Evolutionary conservation across 257 asterid species (phyloP), one percentile per base, ranked within the genome.

Genomic region (Lavandula angustifolia): DNA sequence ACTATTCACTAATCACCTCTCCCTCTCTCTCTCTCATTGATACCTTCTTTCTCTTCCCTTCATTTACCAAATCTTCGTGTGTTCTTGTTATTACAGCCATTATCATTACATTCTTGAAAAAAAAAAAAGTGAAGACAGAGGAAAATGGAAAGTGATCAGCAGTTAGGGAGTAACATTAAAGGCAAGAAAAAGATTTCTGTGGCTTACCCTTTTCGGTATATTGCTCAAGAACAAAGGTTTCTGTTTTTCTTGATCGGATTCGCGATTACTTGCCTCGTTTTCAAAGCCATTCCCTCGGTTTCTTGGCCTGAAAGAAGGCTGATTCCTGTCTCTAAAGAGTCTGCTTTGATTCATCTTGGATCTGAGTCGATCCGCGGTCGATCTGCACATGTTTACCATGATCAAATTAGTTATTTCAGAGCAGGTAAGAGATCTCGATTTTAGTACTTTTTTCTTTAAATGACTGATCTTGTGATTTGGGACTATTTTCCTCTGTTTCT

Each of bases 171-270:
- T 71, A 7, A 60, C 41, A 22, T 22, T 22, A 22, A 22, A 22
- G 27, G 27, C 27, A 22, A 22, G 27, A 66, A 56, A 33, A 62
- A 17, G 31, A 4, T 43, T 37, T 69, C 41, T 31, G 53, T 59
- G 1, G 55, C 59, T 9, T 57, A 63, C 78, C 76, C 85, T 66
- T 61, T 77, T 63, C 70, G 51, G 59, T 90, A 90, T 64, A 73
- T 85, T 18, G 7, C 82, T 51, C 74, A 60, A 59, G 83, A 85
- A 58, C 90, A 86, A 4, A 78, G 95, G 66, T 66, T 85, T 27
- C 59, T 68, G 13, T 87, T 85, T 58, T 73, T 88, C 6, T 47
- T 86, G 53, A 47, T 81, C 7, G 96, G 96, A 11, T 54, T 86
- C 41, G 73, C 74, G 35, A 72, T 81, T 31, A 70, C 95, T 0